A percentile compares a stretch with the other conserved stretches of the same genome.
Conservation (phyloP, 2,329 filamentous ascomycete genomes). For the Blumeriella jaapii region DNA sequence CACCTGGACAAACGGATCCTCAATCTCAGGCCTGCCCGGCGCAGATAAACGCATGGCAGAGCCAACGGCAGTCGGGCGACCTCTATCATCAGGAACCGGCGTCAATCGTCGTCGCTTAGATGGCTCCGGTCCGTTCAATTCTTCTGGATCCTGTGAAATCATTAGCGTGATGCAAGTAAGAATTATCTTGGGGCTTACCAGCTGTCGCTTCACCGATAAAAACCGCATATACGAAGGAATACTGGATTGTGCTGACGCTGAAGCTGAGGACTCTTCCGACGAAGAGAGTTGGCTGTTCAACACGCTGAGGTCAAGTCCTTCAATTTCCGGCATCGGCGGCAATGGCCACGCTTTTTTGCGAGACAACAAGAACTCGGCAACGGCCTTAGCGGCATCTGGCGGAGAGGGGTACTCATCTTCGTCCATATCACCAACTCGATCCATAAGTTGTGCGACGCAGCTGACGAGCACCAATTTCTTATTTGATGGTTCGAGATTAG, state of each 20-base stretch:
- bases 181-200: slow-evolving; percentile 17
- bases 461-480: slow-evolving; percentile 18
- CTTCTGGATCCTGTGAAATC: slow-evolving; percentile 5
- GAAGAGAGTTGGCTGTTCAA: neutral
- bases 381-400: slow-evolving; percentile 16
- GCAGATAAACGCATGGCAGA: neutral
- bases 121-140: slow-evolving; percentile 8
- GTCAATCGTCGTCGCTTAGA: slow-evolving; percentile 18
- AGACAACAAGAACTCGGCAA: slow-evolving; percentile 17
- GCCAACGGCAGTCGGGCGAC: neutral
- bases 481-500: slow-evolving; percentile 10
- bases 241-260: neutral
- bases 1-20: neutral
- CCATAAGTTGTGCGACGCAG: slow-evolving; percentile 17
- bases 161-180: neutral
- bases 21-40: neutral
- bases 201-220: slow-evolving; percentile 7
- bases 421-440: slow-evolving; percentile 15
- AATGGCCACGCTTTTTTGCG: slow-evolving; percentile 16
- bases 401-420: slow-evolving; percentile 13
- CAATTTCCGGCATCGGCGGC: slow-evolving; percentile 17
- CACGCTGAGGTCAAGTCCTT: slow-evolving; percentile 9
- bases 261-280: neutral
- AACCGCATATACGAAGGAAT: neutral
- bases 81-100: slow-evolving; percentile 8